These are phyloP conservation scores for Penicillium tannophilum DNA, from an alignment of 495 filamentous ascomycete species.

Conservation along the genomic window DNA sequence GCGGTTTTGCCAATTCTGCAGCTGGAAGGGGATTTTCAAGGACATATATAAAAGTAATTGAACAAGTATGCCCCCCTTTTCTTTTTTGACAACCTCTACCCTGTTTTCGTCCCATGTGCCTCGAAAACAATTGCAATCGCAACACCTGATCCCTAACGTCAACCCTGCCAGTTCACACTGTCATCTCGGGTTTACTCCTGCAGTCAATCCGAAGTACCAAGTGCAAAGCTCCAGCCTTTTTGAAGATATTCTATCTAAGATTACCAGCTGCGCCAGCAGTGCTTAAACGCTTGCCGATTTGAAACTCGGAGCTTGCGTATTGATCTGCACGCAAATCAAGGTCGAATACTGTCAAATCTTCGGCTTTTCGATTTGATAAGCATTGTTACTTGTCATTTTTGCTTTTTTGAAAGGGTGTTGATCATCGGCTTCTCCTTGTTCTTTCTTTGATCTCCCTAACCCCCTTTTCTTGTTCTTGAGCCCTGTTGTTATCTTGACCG, in stretches of 20 bases:
- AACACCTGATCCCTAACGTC: background rate
- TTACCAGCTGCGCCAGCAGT: background rate
- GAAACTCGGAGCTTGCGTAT: background rate
- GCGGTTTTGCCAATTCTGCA: conserved; percentile 2
- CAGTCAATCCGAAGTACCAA: background rate
- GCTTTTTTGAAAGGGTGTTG: background rate
- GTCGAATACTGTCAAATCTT: background rate
- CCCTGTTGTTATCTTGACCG: background rate
- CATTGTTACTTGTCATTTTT: background rate
- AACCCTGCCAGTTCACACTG: background rate
- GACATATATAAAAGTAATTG: background rate
- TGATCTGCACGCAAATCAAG: background rate
- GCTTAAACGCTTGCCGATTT: background rate
- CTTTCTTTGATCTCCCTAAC: background rate
- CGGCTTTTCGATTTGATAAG: background rate
- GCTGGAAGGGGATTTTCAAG: background rate
- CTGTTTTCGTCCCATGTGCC: background rate
- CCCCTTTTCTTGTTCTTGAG: background rate
- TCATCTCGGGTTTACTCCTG: background rate
- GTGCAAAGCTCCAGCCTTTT: background rate
- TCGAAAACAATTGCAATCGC: background rate
- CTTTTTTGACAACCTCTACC: background rate
- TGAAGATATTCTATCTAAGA: background rate
- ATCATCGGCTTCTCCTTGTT: background rate
- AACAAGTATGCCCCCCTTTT: background rate